Evolutionary conservation across 116 monocot genomes (phyloP).

Genomic region (Iris pallida): DNA sequence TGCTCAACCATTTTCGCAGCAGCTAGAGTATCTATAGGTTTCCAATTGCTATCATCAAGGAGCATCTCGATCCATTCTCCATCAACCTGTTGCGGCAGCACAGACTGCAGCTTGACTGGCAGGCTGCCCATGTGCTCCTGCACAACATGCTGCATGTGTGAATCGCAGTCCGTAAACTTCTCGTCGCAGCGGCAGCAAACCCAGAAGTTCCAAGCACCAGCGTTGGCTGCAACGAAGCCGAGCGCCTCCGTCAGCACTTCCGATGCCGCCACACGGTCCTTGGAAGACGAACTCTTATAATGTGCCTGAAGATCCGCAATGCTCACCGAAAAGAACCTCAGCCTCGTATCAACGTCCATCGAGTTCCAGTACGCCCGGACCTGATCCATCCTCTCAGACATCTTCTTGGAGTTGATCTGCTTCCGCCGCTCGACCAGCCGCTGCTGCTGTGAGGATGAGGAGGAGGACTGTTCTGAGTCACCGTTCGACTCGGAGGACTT

Average conservation of each 20-base stretch:
- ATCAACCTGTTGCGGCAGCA: constrained; percentile 69
- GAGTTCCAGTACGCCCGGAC: constrained; percentile 63
- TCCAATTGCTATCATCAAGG: constrained; percentile 44
- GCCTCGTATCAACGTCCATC: constrained; percentile 45
- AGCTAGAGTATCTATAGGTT: constrained; percentile 53
- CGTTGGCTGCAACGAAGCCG: constrained; percentile 31
- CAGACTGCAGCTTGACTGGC: constrained; percentile 31
- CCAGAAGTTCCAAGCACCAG: constrained; percentile 70
- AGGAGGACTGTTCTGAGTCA: constrained; percentile 7
- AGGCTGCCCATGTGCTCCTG: constrained; percentile 59
- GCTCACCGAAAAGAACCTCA: constrained; percentile 41
- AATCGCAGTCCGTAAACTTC: constrained; percentile 47
- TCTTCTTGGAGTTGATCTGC: constrained; percentile 41
- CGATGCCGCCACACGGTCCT: constrained; percentile 37
- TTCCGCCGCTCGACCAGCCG: constrained; percentile 50
- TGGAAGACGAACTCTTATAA: constrained; percentile 23
- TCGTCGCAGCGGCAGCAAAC: constrained; percentile 60
- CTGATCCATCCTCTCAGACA: constrained; percentile 53
- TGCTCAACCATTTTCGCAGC: constrained; percentile 44
- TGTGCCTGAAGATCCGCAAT: constrained; percentile 49
- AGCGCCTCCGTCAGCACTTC: constrained; percentile 59
- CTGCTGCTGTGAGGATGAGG: constrained; percentile 20
- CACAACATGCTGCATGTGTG: constrained; percentile 55
- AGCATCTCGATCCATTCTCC: constrained; percentile 58
- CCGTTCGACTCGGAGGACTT: constrained; percentile 19